A percentile compares a stretch with the other conserved stretches of the same genome.
These are phyloP conservation scores for Eutypella sp. DNA, from an alignment of 2,329 filamentous ascomycete genomes.

Conservation along the genomic window DNA sequence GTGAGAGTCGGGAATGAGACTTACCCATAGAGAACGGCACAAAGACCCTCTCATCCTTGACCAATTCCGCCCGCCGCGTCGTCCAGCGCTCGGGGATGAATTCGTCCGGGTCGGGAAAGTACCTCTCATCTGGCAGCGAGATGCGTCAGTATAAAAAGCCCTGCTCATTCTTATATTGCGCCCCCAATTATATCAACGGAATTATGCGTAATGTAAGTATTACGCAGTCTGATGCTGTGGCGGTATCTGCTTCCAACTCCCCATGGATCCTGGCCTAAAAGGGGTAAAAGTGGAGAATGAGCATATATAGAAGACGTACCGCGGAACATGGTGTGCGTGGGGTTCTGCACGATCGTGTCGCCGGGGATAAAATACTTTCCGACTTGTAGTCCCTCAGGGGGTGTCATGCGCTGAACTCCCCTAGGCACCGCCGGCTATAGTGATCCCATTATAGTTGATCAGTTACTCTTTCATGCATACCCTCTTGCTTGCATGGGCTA, in stretches of 20 bases:
- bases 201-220: too few species aligned
- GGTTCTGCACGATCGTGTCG: conserved; percentile 27
- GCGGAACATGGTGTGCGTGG: conserved; percentile 20
- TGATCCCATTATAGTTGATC: too few species aligned
- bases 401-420: conserved; percentile 31
- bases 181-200: neutral
- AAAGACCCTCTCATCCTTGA: conserved; percentile 17
- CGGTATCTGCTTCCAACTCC: too few species aligned
- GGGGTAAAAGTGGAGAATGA: too few species aligned
- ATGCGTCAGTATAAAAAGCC: neutral
- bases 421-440: conserved; percentile 28
- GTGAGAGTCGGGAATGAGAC: neutral
- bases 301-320: conserved; percentile 8
- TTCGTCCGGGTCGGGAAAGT: conserved; percentile 16
- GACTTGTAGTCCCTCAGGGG: conserved; percentile 31
- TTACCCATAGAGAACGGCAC: conserved; percentile 23
- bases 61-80: conserved; percentile 10
- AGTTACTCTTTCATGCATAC: too few species aligned
- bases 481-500: too few species aligned
- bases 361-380: conserved; percentile 31
- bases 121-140: conserved; percentile 9
- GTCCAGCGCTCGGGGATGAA: conserved; percentile 22
- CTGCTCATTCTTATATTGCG: neutral
- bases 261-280: too few species aligned
- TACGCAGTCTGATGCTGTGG: too few species aligned